Base-by-base conservation (phyloP, 371 early-diverging fungal genomes). In the Blakeslea trispora region DNA sequence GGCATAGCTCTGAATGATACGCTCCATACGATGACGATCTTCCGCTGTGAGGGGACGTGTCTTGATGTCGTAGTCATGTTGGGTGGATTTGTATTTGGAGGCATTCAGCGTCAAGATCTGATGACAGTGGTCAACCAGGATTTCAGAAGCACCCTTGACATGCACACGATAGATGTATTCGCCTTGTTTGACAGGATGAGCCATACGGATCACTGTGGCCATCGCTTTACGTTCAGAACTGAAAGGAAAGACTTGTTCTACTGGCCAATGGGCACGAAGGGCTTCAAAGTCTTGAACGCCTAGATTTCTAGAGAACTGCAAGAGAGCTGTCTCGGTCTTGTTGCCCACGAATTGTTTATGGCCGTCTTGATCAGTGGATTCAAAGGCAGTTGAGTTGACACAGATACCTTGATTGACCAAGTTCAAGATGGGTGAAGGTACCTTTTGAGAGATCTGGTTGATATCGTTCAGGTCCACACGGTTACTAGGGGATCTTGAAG, bases 101-200 rank as follows among this genome's bases (percentile, higher is more conserved):
- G 55, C 59, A 18, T 69, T 73, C 42, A 68, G 50, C 58, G 82
- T 56, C 23, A 75, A 35, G 49, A 74, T 68, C 10, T 53, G 59
- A 35, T 56, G 46, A 35, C 77, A 80, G 45, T 63, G 41, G 13
- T 62, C 42, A 19, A 94, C 74, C 6, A 95, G 77, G 41, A 93
- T 86, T 73, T 95, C 96, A 23, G 91, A 87, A 18, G 95, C 96
- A 54, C 95, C 96, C 72, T 96, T 96, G 53, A 87, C 77, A 56
- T 86, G 86, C 9, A 86, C 71, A 45, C 90, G 83, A 61, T 84
- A 91, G 22, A 73, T 68, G 2, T 59, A 48, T 18, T 42, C 46
- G 53, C 63, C 60, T 44, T 57, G 24, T 45, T 64, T 56, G n/a
- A 55, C 55, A 34, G 56, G 60, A 39, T 67, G 68, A 43, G 66